Conservation (phyloP, 768 basidiomycete genomes). For the Boletus huronensis region DNA sequence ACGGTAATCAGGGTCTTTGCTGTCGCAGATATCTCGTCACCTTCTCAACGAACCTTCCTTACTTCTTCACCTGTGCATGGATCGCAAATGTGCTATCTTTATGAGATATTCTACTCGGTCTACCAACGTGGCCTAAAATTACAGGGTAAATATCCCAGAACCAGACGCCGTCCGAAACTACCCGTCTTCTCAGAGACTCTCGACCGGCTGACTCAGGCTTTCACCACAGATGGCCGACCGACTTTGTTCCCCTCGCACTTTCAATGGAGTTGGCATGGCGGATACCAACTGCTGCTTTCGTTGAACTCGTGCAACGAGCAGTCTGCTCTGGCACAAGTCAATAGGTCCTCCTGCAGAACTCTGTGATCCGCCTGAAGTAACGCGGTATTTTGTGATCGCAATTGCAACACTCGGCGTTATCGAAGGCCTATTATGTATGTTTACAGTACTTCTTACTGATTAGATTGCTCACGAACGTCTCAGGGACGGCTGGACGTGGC, state of each 20-base stretch:
- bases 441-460: background rate
- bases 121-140: background rate
- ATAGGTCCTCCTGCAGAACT: background rate
- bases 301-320: background rate
- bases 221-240: conserved; percentile 16
- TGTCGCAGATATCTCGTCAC: background rate
- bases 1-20: conserved; percentile 14
- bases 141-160: background rate
- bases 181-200: conserved; percentile 3
- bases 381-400: background rate
- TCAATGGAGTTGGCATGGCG: background rate
- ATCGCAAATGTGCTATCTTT: background rate
- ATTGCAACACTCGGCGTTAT: background rate
- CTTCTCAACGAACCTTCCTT: too few species aligned
- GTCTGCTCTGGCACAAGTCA: background rate
- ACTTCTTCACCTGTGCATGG: background rate
- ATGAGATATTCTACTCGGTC: background rate
- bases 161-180: conserved; percentile 6
- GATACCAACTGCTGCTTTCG: background rate
- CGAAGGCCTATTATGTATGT: background rate
- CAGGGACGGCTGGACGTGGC: background rate
- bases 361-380: background rate
- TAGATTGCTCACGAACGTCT: background rate
- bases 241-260: conserved; percentile 29
- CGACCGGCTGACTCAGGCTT: background rate